Evolutionary conservation across 352 stramenopile species (phyloP).

Genomic region (Phytophthora nicotianae): DNA sequence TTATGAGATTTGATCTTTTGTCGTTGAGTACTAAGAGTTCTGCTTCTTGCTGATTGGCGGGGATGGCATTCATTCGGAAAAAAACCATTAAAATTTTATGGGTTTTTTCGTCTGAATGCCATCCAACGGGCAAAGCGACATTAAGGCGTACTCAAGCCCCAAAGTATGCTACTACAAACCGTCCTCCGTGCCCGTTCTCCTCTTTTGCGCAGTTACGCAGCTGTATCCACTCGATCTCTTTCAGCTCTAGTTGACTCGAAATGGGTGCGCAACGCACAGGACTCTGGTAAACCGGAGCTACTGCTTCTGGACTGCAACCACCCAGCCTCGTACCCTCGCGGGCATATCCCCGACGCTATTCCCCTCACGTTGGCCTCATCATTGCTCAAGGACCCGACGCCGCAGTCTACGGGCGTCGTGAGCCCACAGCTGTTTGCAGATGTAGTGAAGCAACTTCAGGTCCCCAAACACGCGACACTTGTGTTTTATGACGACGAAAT

Average conservation of each 20-base stretch:
- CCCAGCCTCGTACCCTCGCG: conserved; percentile 50
- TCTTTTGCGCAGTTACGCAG: background rate
- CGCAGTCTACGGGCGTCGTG: conserved; percentile 51
- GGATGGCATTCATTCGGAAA: no score
- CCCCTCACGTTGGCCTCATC: conserved; percentile 52
- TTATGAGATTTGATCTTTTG: no score
- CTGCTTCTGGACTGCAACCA: conserved; percentile 70
- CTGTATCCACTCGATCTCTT: conserved; percentile 19
- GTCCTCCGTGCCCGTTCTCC: conserved; percentile 7
- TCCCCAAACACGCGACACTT: conserved; percentile 57
- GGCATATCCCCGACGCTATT: conserved; percentile 53
- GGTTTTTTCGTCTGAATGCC: no score
- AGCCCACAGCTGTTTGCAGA: conserved; percentile 47
- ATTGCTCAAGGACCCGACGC: conserved; percentile 55
- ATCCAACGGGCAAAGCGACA: no score
- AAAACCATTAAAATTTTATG: no score
- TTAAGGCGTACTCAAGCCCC: no score
- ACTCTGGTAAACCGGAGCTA: conserved; percentile 25
- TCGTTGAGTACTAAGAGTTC: no score
- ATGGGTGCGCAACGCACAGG: conserved; percentile 39
- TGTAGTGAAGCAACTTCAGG: conserved; percentile 46
- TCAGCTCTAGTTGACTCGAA: conserved; percentile 49
- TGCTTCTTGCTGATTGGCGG: no score
- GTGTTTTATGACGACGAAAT: conserved; percentile 85
- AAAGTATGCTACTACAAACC: no score